Base-by-base conservation (phyloP, 2,329 filamentous ascomycete genomes). In the Cryphonectria japonica region DNA sequence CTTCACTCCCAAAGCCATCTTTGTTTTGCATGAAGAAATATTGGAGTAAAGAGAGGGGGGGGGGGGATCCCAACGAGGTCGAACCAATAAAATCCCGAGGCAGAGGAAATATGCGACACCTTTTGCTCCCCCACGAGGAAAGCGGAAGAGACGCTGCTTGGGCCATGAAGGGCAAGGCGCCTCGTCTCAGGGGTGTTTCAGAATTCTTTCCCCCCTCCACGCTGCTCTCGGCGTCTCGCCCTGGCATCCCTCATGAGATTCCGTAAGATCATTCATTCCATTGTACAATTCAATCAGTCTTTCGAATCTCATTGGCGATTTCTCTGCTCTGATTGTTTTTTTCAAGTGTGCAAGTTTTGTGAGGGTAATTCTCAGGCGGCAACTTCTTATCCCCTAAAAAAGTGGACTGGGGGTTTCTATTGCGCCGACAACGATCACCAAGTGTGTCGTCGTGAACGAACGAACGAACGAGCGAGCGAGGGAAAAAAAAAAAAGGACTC, bases 181-280 rank as follows among this genome's bases (percentile, higher is more conserved):
- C 57, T 70, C 74, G 76, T 77, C 76, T 77, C 76, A 77, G 75
- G 62, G 73, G 66, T 26, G 74, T 77, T 75, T 76, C 73, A 75
- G 69, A 69, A 68, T 70, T 63, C 68, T n/a, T 32, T 32, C 59
- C 29, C 3, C 6, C 34, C 26, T 26, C 34, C 34, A 34, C 34
- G 34, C 57, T 5, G n/a, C 9, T 2, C 59, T 3, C 16, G 34
- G 59, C 34, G 32, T 39, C 34, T 39, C 59, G 34, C 32, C 19
- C 32, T 61, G 34, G 59, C 34, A 7, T 11, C 32, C 6, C 26
- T 59, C 59, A 22, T n/a, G 16, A 39, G 16, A 39, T 39, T 32
- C 19, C 39, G 54, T 59, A 59, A 16, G 19, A 19, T 29, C n/a
- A 54, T 54, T 54, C 52, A 14, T 54, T 50, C 34, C 46, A 50